A percentile compares a stretch with the other conserved stretches of the same genome.
These are phyloP conservation scores for Aspergillus arachidicola DNA, from an alignment of 2,329 filamentous ascomycete species.

Conservation along the genomic window DNA sequence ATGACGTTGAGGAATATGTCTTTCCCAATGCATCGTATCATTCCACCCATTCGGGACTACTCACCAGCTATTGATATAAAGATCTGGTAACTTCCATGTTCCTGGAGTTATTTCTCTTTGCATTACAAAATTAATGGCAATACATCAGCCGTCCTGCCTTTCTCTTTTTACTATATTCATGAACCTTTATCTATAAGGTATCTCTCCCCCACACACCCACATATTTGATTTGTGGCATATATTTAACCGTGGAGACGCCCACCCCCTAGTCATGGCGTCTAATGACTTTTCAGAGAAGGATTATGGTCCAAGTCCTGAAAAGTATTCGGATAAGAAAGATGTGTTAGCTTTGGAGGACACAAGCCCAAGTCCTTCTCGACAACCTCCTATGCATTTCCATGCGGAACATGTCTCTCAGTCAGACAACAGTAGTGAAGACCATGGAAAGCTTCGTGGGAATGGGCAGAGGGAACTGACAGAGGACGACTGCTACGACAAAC, in stretches of 20 bases:
- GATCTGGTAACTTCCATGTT: neutral
- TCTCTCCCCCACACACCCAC: neutral
- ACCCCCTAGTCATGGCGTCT: neutral
- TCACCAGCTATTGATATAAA: neutral
- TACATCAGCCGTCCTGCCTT: neutral
- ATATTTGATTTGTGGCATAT: neutral
- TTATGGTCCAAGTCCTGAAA: neutral
- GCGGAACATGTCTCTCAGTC: conserved; percentile 21
- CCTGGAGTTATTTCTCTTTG: neutral
- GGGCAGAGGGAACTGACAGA: conserved; percentile 48
- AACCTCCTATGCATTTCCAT: conserved; percentile 12
- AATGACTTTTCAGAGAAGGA: neutral
- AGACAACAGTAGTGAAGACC: conserved; percentile 15
- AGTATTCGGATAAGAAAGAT: conserved; percentile 8
- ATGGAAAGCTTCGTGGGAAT: conserved; percentile 17
- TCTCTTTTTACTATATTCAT: neutral
- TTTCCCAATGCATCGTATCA: conserved; percentile 7
- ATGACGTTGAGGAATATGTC: conserved; percentile 8
- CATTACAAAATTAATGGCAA: neutral
- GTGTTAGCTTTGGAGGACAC: neutral
- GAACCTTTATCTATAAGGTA: neutral
- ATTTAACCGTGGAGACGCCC: neutral
- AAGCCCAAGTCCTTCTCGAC: conserved; percentile 10
- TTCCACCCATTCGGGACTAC: neutral
- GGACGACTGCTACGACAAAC: conserved; percentile 63